Percentiles rank a stretch among this genome's conserved stretches.
Conservation (phyloP, 768 basidiomycete species). For the Suillus discolor region DNA sequence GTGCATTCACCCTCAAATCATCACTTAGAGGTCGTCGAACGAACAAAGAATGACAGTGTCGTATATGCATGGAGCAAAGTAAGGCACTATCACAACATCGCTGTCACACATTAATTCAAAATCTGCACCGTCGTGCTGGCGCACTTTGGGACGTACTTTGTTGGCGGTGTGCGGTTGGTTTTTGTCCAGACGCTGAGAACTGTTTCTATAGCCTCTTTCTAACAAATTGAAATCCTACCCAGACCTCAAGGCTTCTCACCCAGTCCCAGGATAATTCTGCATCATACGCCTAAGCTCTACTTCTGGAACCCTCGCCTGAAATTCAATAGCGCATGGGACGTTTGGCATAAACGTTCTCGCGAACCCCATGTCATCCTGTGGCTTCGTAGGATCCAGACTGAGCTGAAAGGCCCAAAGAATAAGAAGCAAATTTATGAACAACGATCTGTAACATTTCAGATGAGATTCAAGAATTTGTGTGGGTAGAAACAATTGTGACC, state of each 20-base stretch:
- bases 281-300: background rate
- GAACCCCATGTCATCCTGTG: constrained; percentile 1
- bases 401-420: background rate
- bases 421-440: background rate
- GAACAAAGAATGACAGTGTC: no score
- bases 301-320: background rate
- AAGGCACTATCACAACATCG: no score
- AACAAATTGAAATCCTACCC: no score
- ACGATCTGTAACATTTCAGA: background rate
- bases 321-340: background rate
- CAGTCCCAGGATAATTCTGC: background rate
- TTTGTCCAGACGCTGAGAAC: no score
- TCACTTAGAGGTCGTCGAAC: no score
- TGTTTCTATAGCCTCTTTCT: no score
- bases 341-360: background rate
- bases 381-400: background rate
- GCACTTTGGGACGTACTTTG: no score
- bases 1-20: no score
- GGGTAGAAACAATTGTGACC: background rate
- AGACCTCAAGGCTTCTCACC: background rate
- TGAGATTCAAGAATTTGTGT: background rate
- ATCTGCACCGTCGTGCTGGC: no score
- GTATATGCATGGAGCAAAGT: no score
- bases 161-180: no score
- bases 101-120: no score